These are phyloP conservation scores for Trichocladium uniseriatum DNA, from an alignment of 495 filamentous ascomycete genomes.

Conservation along the genomic window DNA sequence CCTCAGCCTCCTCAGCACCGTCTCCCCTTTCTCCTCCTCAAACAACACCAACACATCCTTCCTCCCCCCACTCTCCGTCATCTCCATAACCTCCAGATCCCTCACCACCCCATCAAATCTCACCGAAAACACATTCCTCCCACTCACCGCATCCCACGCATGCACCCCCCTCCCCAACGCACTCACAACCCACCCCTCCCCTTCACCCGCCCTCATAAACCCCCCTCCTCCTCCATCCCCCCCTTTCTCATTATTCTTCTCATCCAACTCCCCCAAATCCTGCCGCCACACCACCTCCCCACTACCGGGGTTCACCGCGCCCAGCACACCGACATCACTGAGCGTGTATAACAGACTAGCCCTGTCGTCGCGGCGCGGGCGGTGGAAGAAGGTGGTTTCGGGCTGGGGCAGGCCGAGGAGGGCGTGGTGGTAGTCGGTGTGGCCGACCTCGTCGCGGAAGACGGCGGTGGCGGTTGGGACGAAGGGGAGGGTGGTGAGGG, in stretches of 20 bases:
- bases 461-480: slow-evolving; percentile 51
- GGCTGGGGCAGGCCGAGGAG: slow-evolving; percentile 73
- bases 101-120: slow-evolving; percentile 50
- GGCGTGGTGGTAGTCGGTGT: slow-evolving; percentile 86
- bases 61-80: slow-evolving; percentile 45
- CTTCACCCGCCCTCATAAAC: slow-evolving; percentile 63
- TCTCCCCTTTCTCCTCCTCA: slow-evolving; percentile 41
- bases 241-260: background rate
- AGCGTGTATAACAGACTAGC: slow-evolving; percentile 88
- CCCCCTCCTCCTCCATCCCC: slow-evolving; percentile 18
- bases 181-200: slow-evolving; percentile 61
- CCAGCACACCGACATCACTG: slow-evolving; percentile 69
- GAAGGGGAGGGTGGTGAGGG: slow-evolving; percentile 16
- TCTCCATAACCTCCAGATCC: slow-evolving; percentile 73
- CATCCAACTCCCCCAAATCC: slow-evolving; percentile 24
- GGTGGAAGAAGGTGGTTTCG: slow-evolving; percentile 90
- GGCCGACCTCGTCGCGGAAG: slow-evolving; percentile 82
- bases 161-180: slow-evolving; percentile 57
- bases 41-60: slow-evolving; percentile 67
- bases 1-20: slow-evolving; percentile 59
- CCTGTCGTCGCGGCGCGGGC: slow-evolving; percentile 66
- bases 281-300: slow-evolving; percentile 84
- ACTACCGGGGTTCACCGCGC: slow-evolving; percentile 80
- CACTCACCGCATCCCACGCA: slow-evolving; percentile 78
- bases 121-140: slow-evolving; percentile 65